These are phyloP conservation scores for Fomitopsis schrenkii DNA, from an alignment of 1,284 basidiomycete genomes.

Conservation along the genomic window DNA sequence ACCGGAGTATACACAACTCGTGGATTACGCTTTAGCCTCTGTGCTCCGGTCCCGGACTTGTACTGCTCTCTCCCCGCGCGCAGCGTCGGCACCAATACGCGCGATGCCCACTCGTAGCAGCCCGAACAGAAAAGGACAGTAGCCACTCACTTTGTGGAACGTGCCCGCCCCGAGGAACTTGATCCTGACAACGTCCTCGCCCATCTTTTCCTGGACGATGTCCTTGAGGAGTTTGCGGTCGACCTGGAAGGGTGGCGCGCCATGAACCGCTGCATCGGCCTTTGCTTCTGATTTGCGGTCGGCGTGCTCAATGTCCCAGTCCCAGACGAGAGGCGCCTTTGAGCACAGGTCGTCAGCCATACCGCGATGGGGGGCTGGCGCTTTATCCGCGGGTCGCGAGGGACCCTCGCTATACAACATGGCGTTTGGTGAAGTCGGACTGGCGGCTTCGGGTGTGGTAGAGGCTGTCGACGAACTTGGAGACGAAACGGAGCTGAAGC, in stretches of 20 bases:
- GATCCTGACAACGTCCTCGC: constrained; percentile 61
- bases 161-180: constrained; percentile 75
- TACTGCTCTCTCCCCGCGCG: not conserved
- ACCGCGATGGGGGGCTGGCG: constrained; percentile 2
- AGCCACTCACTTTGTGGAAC: constrained; percentile 64
- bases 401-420: not conserved
- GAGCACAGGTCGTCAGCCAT: constrained; percentile 9
- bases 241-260: constrained; percentile 61
- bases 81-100: not conserved
- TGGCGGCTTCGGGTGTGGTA: not conserved
- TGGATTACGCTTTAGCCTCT: not conserved
- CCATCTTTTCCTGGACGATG: constrained; percentile 67
- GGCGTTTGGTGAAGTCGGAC: not conserved
- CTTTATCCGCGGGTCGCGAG: not conserved
- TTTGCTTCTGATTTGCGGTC: constrained; percentile 59
- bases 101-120: not conserved
- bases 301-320: constrained; percentile 62
- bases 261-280: constrained; percentile 55
- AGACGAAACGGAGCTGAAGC: constrained; percentile 1
- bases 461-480: not conserved
- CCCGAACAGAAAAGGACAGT: not conserved
- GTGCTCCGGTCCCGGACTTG: not conserved
- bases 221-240: constrained; percentile 69
- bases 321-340: constrained; percentile 45
- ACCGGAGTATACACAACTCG: not conserved